These are phyloP conservation scores for Pseudocercospora pini-densiflorae DNA, from an alignment of 2,329 filamentous ascomycete species.

Conservation along the genomic window DNA sequence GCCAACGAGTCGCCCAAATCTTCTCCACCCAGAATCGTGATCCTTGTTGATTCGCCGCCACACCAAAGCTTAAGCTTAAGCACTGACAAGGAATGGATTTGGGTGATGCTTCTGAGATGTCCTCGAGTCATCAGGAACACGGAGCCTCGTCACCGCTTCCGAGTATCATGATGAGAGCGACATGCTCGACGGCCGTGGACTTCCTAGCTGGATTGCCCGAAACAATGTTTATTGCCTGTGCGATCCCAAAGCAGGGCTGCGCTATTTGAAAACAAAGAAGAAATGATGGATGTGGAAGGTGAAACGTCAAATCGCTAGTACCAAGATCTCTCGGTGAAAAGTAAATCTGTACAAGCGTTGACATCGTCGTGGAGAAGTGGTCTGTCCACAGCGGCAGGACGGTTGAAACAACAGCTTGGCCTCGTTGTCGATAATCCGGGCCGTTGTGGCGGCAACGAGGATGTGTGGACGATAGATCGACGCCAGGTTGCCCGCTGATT, in stretches of 20 bases:
- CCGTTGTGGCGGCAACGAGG: conserved; percentile 18
- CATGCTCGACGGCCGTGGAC: neutral
- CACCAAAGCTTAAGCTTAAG: neutral
- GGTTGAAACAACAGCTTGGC: conserved; percentile 6
- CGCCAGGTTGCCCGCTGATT: neutral
- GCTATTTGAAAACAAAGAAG: neutral
- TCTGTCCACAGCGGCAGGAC: neutral
- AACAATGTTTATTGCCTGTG: neutral
- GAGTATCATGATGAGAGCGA: no score
- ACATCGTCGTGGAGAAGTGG: conserved; percentile 10
- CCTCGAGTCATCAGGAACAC: neutral
- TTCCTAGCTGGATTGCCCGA: neutral
- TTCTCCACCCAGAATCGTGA: neutral
- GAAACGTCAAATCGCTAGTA: conserved; percentile 3
- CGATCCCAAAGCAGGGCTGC: neutral
- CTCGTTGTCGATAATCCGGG: conserved; percentile 6
- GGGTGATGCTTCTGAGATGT: neutral
- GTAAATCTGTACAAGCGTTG: conserved; percentile 15
- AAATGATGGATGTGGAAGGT: conserved; percentile 4
- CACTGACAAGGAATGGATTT: neutral
- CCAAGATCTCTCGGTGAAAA: conserved; percentile 10
- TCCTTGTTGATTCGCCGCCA: neutral
- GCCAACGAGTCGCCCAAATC: conserved; percentile 14
- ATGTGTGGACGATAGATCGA: neutral
- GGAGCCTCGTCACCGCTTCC: neutral